phyloP scores from a whole-genome alignment of 176 grass and related monocot genomes.

The Saccharum officinarum region DNA sequence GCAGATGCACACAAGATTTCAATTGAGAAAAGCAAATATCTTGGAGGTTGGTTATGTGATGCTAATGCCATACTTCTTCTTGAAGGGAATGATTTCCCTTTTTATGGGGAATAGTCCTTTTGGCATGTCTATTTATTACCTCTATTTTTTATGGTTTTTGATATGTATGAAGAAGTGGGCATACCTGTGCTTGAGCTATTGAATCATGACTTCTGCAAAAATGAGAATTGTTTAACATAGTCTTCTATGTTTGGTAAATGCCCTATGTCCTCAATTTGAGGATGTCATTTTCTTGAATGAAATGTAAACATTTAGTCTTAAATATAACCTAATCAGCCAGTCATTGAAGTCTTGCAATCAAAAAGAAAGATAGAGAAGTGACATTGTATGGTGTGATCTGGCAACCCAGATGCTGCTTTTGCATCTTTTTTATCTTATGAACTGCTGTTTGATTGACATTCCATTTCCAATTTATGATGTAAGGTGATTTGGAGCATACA shows the following conservation, averaged over 20 bases:
- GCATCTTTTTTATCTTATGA: conserved; percentile 1
- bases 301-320: conserved; percentile 6
- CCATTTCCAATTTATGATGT: conserved; percentile 33
- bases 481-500: conserved; percentile 98
- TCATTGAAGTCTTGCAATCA: not conserved
- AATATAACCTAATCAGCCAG: not conserved
- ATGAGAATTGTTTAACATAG: conserved; percentile 12
- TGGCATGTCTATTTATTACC: not conserved
- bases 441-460: conserved; percentile 20
- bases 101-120: not conserved
- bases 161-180: not conserved
- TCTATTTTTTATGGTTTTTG: not conserved
- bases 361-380: conserved; percentile 3
- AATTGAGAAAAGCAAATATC: conserved; percentile 99
- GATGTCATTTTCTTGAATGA: not conserved
- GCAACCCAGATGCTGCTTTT: conserved; percentile 5
- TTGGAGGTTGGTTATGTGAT: conserved; percentile 70
- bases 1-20: conserved; percentile 92
- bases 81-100: not conserved
- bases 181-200: not conserved
- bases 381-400: conserved; percentile 2
- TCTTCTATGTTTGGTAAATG: not conserved
- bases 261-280: not conserved
- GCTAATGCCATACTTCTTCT: not conserved
- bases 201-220: not conserved